Percentiles rank a stretch among this genome's conserved stretches.
Conservation (phyloP, 2,329 filamentous ascomycete genomes). For the Colletotrichum sp. region DNA sequence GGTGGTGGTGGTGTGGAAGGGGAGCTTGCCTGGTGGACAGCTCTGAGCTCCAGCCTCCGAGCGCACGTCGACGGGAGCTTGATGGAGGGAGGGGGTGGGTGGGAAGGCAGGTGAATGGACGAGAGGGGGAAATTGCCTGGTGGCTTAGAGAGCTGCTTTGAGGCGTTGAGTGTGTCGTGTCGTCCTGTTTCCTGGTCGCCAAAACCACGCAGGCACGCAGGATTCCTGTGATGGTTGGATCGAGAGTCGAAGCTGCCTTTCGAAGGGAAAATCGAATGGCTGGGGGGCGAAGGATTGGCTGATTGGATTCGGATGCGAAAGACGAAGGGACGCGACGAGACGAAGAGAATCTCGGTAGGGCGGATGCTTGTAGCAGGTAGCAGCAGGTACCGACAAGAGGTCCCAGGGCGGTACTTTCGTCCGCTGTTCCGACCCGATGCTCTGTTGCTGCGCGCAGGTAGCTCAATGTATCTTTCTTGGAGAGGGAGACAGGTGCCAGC, state of each 20-base stretch:
- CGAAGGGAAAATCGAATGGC: not conserved
- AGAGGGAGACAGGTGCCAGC: not conserved
- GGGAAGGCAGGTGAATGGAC: not conserved
- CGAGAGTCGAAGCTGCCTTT: not conserved
- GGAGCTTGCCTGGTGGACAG: too few relatives aligned
- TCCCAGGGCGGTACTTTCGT: not conserved
- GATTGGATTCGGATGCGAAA: not conserved
- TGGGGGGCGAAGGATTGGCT: slow-evolving; percentile 3
- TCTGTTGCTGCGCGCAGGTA: not conserved
- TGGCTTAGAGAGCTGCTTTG: not conserved
- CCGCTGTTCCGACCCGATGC: not conserved
- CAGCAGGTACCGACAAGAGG: not conserved
- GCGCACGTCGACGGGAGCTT: not conserved
- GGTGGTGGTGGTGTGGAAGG: too few relatives aligned
- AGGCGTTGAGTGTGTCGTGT: slow-evolving; percentile 16
- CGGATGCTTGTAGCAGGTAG: slow-evolving; percentile 3
- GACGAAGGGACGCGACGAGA: not conserved
- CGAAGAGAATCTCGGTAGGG: slow-evolving; percentile 7
- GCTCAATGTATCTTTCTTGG: not conserved
- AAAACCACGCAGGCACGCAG: not conserved
- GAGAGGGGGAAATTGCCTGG: not conserved
- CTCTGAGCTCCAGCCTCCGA: not conserved
- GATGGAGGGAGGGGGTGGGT: not conserved
- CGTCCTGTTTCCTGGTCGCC: not conserved
- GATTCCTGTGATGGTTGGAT: not conserved